Evolutionary conservation across 2,329 filamentous ascomycete genomes (phyloP), one percentile per base, ranked within the genome.

Genomic region (Tolypocladium sp.): DNA sequence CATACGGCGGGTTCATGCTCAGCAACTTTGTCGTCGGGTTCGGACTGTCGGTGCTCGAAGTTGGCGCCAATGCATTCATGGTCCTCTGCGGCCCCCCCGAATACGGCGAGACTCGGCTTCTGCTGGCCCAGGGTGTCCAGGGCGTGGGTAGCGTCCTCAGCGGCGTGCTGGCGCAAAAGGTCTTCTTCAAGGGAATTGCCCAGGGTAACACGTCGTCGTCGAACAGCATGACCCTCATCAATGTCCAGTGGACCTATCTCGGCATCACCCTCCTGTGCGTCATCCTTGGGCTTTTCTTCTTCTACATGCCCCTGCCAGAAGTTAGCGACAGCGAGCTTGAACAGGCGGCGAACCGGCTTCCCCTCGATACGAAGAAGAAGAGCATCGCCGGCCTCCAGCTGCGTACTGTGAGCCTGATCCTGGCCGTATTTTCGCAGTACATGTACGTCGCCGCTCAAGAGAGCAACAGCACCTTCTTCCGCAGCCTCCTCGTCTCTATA

Each of bases 161-260:
- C 54, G 86, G 87, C 1, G 74, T 92, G 0, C 76, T 94, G 13
- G 90, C 89, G 8, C 83, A 89, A 46, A 86, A 85, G 60, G 86
- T 89, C 22, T 90, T 93, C 68, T 93, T 93, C 73, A 80, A 78
- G 35, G 76, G 79, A 15, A 79, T 89, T 10, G 76, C 80, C 40
- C 68, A 66, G 25, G 60, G 67, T 20, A 63, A 63, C 13, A 60
- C 62, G 25, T 65, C 56, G 15, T 67, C 62, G 22, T 65, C 56
- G 17, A 67, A 65, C 49, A 72, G 68, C 40, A 70, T 78, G 37
- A 82, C 82, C 1, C 79, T 94, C 3, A 81, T 89, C 62, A 85
- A 88, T 61, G 88, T 93, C 2, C 91, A 94, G 71, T 95, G 88
- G 88, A 89, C 90, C 0, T 94, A 94, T 65, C 81, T 94, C n/a